These are phyloP conservation scores for Fagus crenata DNA, from an alignment of 306 rosid species.

Conservation along the genomic window DNA sequence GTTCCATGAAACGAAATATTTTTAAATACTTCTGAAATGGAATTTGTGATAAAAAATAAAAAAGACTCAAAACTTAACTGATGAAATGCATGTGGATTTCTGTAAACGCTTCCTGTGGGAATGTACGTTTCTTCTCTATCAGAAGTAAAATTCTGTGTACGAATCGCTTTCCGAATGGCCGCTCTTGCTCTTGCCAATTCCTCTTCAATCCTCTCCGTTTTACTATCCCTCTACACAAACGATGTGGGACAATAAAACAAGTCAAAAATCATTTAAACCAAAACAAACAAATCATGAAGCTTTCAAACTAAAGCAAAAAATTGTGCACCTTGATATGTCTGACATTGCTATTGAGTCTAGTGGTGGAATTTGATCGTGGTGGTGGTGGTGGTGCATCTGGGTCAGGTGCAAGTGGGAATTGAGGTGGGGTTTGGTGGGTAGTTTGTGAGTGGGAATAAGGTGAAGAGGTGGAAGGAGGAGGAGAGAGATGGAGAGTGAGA, in stretches of 20 bases:
- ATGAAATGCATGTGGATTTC: conserved; percentile 61
- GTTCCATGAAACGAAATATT: too few species aligned
- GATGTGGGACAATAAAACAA: too few species aligned
- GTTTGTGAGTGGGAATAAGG: not conserved
- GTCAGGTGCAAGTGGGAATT: not conserved
- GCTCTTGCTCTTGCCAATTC: conserved; percentile 56
- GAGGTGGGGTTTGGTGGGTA: not conserved
- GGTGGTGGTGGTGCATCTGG: not conserved
- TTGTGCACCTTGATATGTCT: not conserved
- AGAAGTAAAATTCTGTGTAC: conserved; percentile 41
- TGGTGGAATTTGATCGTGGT: too few species aligned
- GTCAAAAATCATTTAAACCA: not conserved
- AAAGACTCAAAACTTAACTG: conserved; percentile 45
- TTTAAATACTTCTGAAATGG: too few species aligned
- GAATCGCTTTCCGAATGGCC: conserved; percentile 42
- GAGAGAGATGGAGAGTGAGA: not conserved
- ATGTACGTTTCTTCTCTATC: conserved; percentile 42
- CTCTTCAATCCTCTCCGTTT: conserved; percentile 44
- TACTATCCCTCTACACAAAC: conserved; percentile 12
- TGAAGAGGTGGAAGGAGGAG: not conserved
- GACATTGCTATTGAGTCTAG: not conserved
- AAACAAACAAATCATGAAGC: too few species aligned
- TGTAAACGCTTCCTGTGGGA: conserved; percentile 62
- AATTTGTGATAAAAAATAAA: too few species aligned
- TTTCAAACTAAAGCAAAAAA: not conserved